phyloP scores from a whole-genome alignment of 345 rosid species.

The Combretum micranthum region DNA sequence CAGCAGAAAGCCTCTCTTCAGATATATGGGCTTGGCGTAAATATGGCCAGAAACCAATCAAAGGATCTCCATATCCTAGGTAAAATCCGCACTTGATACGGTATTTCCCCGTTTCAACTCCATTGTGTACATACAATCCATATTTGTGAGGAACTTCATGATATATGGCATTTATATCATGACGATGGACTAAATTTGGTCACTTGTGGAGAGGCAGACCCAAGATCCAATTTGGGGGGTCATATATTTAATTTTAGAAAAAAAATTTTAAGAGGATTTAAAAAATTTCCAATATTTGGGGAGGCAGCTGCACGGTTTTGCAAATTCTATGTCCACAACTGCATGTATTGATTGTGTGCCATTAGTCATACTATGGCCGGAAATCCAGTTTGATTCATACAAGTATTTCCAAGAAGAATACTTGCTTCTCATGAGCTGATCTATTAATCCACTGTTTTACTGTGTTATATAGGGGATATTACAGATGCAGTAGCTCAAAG shows the following conservation, averaged over 20 bases:
- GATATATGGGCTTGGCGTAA: conserved; percentile 99
- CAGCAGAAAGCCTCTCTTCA: conserved; percentile 77
- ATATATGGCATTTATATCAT: no score
- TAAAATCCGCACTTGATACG: background rate
- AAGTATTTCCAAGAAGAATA: no score
- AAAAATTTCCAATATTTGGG: background rate
- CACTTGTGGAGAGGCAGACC: no score
- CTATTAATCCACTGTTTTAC: background rate
- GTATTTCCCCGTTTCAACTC: background rate
- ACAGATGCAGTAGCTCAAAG: conserved; percentile 92
- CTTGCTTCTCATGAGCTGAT: background rate
- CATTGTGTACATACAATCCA: no score
- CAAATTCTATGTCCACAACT: no score
- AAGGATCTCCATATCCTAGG: conserved; percentile 99
- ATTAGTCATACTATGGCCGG: no score
- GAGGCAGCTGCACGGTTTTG: no score
- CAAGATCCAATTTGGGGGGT: no score
- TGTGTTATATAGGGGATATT: conserved; percentile 64
- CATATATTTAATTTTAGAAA: background rate
- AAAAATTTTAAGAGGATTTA: background rate
- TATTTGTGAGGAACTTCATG: no score
- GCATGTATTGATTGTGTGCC: no score
- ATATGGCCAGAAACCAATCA: conserved; percentile 99
- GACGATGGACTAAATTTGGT: no score
- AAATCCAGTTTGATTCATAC: no score